Evolutionary conservation across 2,329 filamentous ascomycete genomes (phyloP).

Genomic region (Penicillium paneum): DNA sequence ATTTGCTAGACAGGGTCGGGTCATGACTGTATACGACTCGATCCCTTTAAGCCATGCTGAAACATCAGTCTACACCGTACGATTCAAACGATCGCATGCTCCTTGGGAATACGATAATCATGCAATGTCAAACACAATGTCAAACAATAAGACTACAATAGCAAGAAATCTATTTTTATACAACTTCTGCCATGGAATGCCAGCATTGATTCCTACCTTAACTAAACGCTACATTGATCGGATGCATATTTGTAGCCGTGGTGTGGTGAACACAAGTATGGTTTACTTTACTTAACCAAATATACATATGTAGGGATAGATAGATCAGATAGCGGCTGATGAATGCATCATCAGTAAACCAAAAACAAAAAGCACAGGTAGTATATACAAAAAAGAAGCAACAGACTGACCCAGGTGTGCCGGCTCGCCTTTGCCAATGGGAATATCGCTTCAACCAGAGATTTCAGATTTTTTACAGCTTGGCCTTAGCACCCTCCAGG

Average conservation of each 20-base stretch:
- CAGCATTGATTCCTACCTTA: not conserved
- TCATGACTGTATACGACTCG: not conserved
- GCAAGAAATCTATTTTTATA: not conserved
- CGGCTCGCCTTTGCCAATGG: constrained; percentile 15
- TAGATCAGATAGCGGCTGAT: not conserved
- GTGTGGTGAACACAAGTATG: not conserved
- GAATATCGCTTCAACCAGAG: constrained; percentile 20
- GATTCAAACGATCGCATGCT: not conserved
- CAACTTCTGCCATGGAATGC: not conserved
- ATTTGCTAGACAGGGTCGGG: not conserved
- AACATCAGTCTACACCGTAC: not conserved
- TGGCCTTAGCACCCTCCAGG: constrained; percentile 50
- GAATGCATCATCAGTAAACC: not conserved
- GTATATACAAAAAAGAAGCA: constrained; percentile 25
- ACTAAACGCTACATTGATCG: not conserved
- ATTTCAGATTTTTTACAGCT: constrained; percentile 44
- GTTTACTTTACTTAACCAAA: not conserved
- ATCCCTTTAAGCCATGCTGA: not conserved
- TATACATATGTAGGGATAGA: not conserved
- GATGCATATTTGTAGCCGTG: not conserved
- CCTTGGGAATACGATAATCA: not conserved
- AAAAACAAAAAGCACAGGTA: constrained; percentile 12
- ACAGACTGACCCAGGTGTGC: constrained; percentile 16
- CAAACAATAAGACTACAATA: not conserved
- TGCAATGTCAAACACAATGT: not conserved